Evolutionary conservation across 2,329 filamentous ascomycete species (phyloP).

Genomic region (Hypoxylon sp.): DNA sequence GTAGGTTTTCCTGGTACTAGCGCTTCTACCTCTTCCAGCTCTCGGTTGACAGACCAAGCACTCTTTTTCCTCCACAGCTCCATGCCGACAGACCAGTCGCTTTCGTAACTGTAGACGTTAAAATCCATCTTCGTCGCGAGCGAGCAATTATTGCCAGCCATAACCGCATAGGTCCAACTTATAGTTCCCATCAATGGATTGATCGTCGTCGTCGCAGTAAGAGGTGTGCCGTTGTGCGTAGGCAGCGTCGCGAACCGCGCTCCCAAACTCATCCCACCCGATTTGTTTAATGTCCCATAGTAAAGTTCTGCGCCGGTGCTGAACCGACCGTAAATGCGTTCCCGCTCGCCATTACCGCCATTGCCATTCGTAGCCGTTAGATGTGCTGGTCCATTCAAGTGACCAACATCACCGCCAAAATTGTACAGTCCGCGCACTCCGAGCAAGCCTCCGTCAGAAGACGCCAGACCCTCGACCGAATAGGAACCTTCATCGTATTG

Average conservation of each 20-base stretch:
- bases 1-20: slow-evolving; percentile 36
- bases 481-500: slow-evolving; percentile 91
- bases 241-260: slow-evolving; percentile 91
- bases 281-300: slow-evolving; percentile 95
- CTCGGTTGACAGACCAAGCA: slow-evolving; percentile 58
- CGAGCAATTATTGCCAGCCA: slow-evolving; percentile 85
- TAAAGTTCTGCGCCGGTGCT: slow-evolving; percentile 94
- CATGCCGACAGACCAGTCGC: slow-evolving; percentile 89
- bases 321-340: slow-evolving; percentile 83
- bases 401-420: slow-evolving; percentile 80
- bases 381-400: slow-evolving; percentile 45
- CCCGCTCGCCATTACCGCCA: slow-evolving; percentile 60
- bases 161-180: slow-evolving; percentile 91
- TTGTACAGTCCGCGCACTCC: slow-evolving; percentile 94
- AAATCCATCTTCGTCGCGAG: slow-evolving; percentile 95
- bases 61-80: slow-evolving; percentile 87
- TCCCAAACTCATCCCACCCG: slow-evolving; percentile 90
- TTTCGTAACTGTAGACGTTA: slow-evolving; percentile 98
- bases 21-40: slow-evolving; percentile 47
- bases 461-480: slow-evolving; percentile 90
- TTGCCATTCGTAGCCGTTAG: slow-evolving; percentile 41
- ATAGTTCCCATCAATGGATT: slow-evolving; percentile 96
- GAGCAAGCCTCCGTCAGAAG: slow-evolving; percentile 90
- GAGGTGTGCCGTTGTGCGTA: slow-evolving; percentile 84
- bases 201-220: slow-evolving; percentile 92